Percentiles rank a stretch among this genome's conserved stretches.
These are phyloP conservation scores for Leishmania tarentolae DNA, from an alignment of 208 protist genomes.

Conservation along the genomic window DNA sequence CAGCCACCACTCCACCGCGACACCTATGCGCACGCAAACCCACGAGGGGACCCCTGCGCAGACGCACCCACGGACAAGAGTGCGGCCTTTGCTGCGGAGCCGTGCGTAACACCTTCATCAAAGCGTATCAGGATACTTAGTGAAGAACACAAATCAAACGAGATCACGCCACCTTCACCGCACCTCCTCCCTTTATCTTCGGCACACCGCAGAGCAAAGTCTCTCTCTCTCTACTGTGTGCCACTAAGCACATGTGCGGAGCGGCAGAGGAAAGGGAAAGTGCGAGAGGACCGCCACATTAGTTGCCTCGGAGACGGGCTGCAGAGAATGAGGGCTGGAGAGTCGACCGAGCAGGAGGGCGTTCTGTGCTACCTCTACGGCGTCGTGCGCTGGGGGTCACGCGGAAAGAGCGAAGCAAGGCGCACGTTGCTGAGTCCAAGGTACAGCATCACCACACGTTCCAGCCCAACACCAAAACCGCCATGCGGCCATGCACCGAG, in stretches of 20 bases:
- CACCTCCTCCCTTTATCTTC: not conserved
- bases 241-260: not conserved
- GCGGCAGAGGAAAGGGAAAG: not conserved
- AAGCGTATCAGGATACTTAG: not conserved
- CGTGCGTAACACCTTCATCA: not conserved
- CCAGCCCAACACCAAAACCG: constrained; percentile 98
- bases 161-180: not conserved
- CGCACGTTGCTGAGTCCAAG: constrained; percentile 98
- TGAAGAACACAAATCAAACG: not conserved
- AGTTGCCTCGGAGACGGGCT: not conserved
- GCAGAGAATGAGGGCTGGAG: not conserved
- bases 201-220: not conserved
- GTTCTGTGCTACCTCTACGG: constrained; percentile 51
- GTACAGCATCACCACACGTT: constrained; percentile 99
- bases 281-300: not conserved
- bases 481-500: constrained; percentile 98
- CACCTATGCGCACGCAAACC: not conserved
- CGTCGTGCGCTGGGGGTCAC: constrained; percentile 96
- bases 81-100: not conserved
- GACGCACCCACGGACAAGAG: not conserved
- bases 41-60: no score
- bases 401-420: constrained; percentile 98
- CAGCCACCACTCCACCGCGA: not conserved
- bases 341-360: not conserved
- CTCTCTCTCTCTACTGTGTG: not conserved